These are phyloP conservation scores for Solanum dulcamara DNA, from an alignment of 257 asterid species.

Conservation along the genomic window DNA sequence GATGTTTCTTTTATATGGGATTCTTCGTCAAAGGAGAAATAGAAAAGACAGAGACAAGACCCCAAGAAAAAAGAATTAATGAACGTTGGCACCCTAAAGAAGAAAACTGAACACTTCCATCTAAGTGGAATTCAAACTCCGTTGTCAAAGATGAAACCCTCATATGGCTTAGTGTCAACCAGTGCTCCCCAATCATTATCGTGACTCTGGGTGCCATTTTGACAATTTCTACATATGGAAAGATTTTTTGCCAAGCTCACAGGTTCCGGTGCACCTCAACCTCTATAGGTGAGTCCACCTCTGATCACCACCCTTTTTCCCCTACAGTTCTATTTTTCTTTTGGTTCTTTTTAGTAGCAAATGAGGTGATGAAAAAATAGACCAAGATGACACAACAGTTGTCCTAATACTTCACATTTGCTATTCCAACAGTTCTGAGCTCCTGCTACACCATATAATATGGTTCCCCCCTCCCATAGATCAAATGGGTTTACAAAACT, in stretches of 20 bases:
- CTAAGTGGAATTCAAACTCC: neutral
- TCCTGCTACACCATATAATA: neutral
- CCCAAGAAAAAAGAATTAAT: neutral
- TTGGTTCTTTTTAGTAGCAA: neutral
- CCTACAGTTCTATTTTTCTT: neutral
- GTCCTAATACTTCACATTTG: neutral
- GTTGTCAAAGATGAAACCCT: neutral
- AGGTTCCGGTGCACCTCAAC: neutral
- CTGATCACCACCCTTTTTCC: neutral
- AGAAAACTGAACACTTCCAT: neutral
- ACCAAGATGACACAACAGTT: neutral
- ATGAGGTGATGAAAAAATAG: neutral
- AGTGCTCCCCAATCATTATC: neutral
- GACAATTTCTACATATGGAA: neutral
- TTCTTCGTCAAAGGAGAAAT: neutral
- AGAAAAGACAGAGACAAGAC: neutral
- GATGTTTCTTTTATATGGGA: neutral
- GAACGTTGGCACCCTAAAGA: neutral
- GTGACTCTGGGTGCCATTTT: neutral
- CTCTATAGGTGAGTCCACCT: neutral
- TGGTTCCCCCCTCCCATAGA: too few species aligned
- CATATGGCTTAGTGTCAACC: neutral
- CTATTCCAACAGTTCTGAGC: neutral
- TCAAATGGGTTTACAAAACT: neutral
- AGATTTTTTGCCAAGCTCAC: neutral